Evolutionary conservation across 208 protist species (phyloP), one percentile per base, ranked within the genome.

Genomic region (Ichthyophonus hoferi): DNA sequence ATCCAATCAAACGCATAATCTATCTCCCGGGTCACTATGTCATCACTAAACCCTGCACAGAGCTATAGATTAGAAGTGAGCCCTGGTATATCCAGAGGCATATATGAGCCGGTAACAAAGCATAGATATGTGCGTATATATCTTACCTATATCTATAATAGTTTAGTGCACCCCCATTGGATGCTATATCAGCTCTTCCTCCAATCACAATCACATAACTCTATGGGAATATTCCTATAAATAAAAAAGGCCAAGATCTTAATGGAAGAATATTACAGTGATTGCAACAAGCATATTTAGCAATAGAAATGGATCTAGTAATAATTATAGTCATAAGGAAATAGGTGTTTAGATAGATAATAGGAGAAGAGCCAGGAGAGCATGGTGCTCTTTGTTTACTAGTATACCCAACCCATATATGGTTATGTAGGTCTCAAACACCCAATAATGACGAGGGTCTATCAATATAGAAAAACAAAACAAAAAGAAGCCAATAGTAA

Each of bases 21-120:
- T 35, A 93, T 82, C 58, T 96, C 94, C 34, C 83, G n/a, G 24
- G 38, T 43, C 43, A 92, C 35, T 0, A 94, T n/a, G 2, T 86
- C 58, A 2, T 91, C 40, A 40, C 1, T 90, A 38, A 50, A 87
- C 2, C 81, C 81, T 85, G 81, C 31, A 85, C 12, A 50, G 35
- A 58, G 35, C 17, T 24, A n/a, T 17, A 40, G 35, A 24, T 0
- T 31, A 0, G 35, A 0, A 38, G 7, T 39, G 78, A 82, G 78
- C 7, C 14, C 7, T 24, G 12, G 7, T 40, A 31, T 12, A 31
- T 77, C 76, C 31, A 38, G 39, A 1, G 0, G 33, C 0, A 58
- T 35, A 42, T 90, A 7, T 37, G 1, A 37, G 31, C 17, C 0
- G n/a, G 34, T 12, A 58, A 58, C 7, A 34, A 58, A 24, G 40